Conservation (phyloP, 768 basidiomycete genomes). For the Vishniacozyma victoriae region DNA sequence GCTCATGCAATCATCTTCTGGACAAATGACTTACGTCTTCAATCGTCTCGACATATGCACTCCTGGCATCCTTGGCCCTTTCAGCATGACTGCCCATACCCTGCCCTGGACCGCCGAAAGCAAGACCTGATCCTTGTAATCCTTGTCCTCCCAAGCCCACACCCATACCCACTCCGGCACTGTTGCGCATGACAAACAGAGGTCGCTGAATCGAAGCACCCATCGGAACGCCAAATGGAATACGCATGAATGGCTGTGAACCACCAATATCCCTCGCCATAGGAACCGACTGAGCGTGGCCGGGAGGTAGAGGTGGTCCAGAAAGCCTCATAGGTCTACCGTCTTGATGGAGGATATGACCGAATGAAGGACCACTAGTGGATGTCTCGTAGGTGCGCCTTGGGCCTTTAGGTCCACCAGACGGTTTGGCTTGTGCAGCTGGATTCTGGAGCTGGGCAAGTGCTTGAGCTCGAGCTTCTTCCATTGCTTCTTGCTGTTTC, state of each 20-base stretch:
- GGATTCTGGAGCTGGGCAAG: constrained; percentile 27
- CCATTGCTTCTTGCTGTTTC: constrained; percentile 30
- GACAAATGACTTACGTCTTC: constrained; percentile 38
- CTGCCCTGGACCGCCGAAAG: no score
- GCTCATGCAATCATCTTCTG: constrained; percentile 6
- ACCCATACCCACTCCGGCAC: constrained; percentile 13
- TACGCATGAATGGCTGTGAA: constrained; percentile 17
- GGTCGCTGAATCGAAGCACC: constrained; percentile 17
- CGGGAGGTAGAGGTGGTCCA: neutral
- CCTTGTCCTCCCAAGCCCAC: constrained; percentile 19
- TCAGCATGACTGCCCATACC: neutral
- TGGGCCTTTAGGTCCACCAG: constrained; percentile 16
- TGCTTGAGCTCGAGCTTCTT: constrained; percentile 23
- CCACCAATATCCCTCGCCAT: neutral
- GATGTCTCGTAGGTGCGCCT: constrained; percentile 33
- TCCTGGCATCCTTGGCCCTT: constrained; percentile 17
- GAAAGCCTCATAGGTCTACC: constrained; percentile 15
- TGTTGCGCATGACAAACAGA: constrained; percentile 22
- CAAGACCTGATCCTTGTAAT: constrained; percentile 7
- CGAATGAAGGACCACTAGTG: constrained; percentile 42
- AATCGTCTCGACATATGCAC: constrained; percentile 45
- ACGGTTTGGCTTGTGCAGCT: constrained; percentile 6
- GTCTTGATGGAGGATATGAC: constrained; percentile 31
- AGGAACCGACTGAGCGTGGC: neutral
- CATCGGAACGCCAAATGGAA: constrained; percentile 33